Evolutionary conservation across 1,139 yeast genomes (phyloP), one percentile per base, ranked within the genome.

Genomic region (Lodderomyces metapsilosis): DNA sequence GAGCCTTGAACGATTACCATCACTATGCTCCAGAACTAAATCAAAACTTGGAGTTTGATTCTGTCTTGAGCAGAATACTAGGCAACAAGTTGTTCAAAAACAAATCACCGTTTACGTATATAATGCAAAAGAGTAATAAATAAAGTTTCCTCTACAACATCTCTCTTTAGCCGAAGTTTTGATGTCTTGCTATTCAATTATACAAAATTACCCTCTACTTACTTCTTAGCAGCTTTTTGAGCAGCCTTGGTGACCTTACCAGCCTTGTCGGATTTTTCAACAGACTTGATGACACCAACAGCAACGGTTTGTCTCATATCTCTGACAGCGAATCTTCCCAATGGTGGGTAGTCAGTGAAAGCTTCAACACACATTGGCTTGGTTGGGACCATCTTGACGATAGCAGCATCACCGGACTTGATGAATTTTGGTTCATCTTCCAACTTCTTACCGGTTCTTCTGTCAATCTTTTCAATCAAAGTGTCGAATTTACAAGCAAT

Each of bases 241-340:
- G 98, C 98, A 76, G 98, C 95, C 91, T 92, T 92, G 92, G 98
- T 92, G 65, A 92, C 96, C 92, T 92, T 92, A 81, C 95, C 95
- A 66, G 88, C 88, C 78, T 80, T 82, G 79, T 84, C 94, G 57
- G 94, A 69, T 88, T 92, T 92, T 71, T 82, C 96, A 66, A 92
- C 98, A 61, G 94, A 78, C 88, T 91, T 91, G 92, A 91, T 88
- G 72, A 91, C 97, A 88, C 97, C 98, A 73, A 91, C 97, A 71
- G 97, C 97, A 66, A 91, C 98, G 61, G 97, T 89, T 79, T 88
- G 96, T 85, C 97, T 88, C 97, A 89, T 89, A 78, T 89, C 97
- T 85, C 97, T 92, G 82, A 89, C 97, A 69, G 97, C 96, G 82
- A 89, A 89, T 84, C 96, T 88, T 74, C 22, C 22, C 22, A 20